Base-by-base conservation (phyloP, 768 basidiomycete genomes). In the Naematelia aurantialba region DNA sequence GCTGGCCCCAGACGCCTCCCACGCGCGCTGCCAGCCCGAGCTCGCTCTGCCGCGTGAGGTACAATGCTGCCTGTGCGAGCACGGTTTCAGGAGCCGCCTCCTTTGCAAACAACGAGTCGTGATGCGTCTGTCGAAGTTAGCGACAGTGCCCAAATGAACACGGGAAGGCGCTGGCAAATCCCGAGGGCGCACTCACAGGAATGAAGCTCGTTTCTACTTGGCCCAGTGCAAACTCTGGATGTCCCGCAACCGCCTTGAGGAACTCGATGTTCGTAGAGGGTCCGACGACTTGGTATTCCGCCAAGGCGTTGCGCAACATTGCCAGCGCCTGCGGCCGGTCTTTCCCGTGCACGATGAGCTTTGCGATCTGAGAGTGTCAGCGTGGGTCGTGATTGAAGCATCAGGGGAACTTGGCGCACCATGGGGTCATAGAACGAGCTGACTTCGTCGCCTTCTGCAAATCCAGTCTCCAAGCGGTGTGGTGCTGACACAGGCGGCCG, bases 131-230 rank as follows among this genome's bases (percentile, higher is more conserved):
- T 17, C n/a, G n/a, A n/a, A n/a, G n/a, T n/a, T n/a, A n/a, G n/a
- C n/a, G n/a, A n/a, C n/a, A n/a, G n/a, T n/a, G n/a, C n/a, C n/a
- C n/a, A n/a, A n/a, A n/a, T n/a, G n/a, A n/a, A n/a, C n/a, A n/a
- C n/a, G n/a, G n/a, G n/a, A n/a, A n/a, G n/a, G n/a, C n/a, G n/a
- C n/a, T n/a, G n/a, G n/a, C n/a, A n/a, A n/a, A n/a, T n/a, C n/a
- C n/a, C n/a, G n/a, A n/a, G n/a, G n/a, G n/a, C n/a, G n/a, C n/a
- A 72, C 81, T 51, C 73, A 90, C 90, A 26, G 84, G 82, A 67
- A 97, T 93, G 73, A 97, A 97, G 2, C 90, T 90, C 1, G 92
- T 94, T 71, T 96, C 92, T 11, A 97, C 83, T 59, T 92, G 85
- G 22, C 81, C 89, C 27, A 82, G 78, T 14, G 89, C 81, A 72